Evolutionary conservation across 73 alveolate species (phyloP), one percentile per base, ranked within the genome.

Genomic region (Breviolum minutum): DNA sequence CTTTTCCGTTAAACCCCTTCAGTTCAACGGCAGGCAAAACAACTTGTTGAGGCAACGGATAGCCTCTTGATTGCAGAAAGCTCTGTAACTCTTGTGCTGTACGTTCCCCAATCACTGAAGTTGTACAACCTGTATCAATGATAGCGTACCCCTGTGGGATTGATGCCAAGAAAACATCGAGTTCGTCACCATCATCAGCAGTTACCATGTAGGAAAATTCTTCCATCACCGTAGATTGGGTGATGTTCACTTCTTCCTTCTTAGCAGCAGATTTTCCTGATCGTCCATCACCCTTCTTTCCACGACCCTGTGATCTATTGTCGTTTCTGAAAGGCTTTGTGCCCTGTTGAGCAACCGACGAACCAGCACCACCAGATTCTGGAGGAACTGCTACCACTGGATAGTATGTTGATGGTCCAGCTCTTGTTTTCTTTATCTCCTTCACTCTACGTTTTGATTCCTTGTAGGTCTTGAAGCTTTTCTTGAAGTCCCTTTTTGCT

Each of bases 121-220:
- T 70, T 0, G 96, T 71, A 30, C 76, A 30, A 0, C 96, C 87
- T 1, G 96, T 89, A 24, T 89, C 96, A n/a, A 89, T 24, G 24
- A 89, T 77, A 5, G 96, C 96, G 13, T 19, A 12, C 8, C 87
- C 87, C 0, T 12, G 19, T 7, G 95, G 95, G 9, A 88, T 60
- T 0, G 86, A 13, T n/a, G 68, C 87, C 4, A 77, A 5, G 8
- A 69, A 27, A 24, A 71, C 74, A 7, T 71, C 96, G 5, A 83
- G 22, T 16, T 20, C 92, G 22, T 4, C 54, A 13, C 2, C 76
- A 13, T 3, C 26, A 8, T 5, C 20, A 17, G 1, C 76, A 11
- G 32, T 40, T 32, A 89, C 96, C 96, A 89, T 89, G 63, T 89
- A 89, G 40, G 74, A 70, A 29, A 89, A 89, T 26, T 89, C 87